Evolutionary conservation across 2,329 filamentous ascomycete species (phyloP).

Genomic region (Tricladium varicosporioides): DNA sequence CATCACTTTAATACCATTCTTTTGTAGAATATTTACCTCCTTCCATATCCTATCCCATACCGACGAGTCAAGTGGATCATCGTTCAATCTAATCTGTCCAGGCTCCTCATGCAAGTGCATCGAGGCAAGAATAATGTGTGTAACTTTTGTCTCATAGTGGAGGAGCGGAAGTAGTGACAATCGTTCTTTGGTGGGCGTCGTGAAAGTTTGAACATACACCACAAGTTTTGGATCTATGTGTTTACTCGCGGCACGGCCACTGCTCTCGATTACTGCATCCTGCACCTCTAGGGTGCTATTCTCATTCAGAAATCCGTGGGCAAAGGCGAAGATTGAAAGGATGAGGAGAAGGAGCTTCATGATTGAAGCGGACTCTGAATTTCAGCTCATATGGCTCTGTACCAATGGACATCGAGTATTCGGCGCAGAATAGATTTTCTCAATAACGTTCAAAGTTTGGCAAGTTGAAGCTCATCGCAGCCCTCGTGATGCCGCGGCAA

Average conservation of each 20-base stretch:
- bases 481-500: not conserved
- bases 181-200: conserved; percentile 45
- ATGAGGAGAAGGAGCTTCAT: not conserved
- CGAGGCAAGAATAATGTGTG: conserved; percentile 81
- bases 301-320: not conserved
- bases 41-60: conserved; percentile 20
- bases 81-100: conserved; percentile 61
- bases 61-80: conserved; percentile 15
- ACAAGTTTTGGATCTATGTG: conserved; percentile 35
- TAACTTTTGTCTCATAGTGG: conserved; percentile 54
- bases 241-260: not conserved
- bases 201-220: conserved; percentile 63
- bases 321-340: not conserved
- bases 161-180: conserved; percentile 58
- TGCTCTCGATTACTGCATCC: not conserved
- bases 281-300: not conserved
- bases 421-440: too few species aligned
- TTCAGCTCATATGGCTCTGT: too few species aligned
- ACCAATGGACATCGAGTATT: too few species aligned
- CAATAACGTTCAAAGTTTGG: too few species aligned
- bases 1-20: conserved; percentile 22
- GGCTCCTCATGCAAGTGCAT: conserved; percentile 73
- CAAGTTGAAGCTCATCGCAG: too few species aligned
- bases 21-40: conserved; percentile 20
- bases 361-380: not conserved